These are phyloP conservation scores for Vigna nakashimae DNA, from an alignment of 306 rosid genomes.

Conservation along the genomic window DNA sequence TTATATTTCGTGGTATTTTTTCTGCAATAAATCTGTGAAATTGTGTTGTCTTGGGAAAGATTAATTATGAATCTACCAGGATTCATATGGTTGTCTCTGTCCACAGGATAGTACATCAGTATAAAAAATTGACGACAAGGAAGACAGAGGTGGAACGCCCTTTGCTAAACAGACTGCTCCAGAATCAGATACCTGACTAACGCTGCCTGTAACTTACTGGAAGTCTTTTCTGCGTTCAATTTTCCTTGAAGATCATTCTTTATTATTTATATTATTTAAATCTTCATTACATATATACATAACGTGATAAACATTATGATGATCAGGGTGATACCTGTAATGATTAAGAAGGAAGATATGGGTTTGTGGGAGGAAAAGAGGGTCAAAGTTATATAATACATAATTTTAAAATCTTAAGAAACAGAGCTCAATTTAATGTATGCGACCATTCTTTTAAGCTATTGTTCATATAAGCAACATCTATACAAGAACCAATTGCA, in stretches of 20 bases:
- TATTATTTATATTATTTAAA: constrained; percentile 39
- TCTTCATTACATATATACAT: no score
- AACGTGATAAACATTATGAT: no score
- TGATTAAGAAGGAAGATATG: no score
- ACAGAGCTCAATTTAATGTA: no score
- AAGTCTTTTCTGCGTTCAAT: constrained; percentile 38
- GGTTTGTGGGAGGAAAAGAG: no score
- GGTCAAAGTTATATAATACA: no score
- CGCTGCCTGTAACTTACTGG: constrained; percentile 20
- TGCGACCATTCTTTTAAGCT: no score
- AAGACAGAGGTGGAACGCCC: constrained; percentile 68
- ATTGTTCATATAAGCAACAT: no score
- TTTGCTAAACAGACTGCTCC: constrained; percentile 69
- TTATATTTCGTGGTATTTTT: constrained; percentile 24
- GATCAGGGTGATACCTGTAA: no score
- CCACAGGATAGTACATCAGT: constrained; percentile 57
- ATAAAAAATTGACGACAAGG: constrained; percentile 49
- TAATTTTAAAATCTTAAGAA: no score
- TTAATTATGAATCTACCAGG: constrained; percentile 34
- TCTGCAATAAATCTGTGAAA: constrained; percentile 13
- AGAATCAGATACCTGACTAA: constrained; percentile 46
- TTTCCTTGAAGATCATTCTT: constrained; percentile 46
- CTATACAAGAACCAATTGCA: no score
- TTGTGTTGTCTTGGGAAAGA: constrained; percentile 30
- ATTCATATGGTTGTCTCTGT: constrained; percentile 34